A percentile compares a stretch with the other conserved stretches of the same genome.
phyloP scores from a whole-genome alignment of 1,284 basidiomycete species.

The Ustilago tritici region DNA sequence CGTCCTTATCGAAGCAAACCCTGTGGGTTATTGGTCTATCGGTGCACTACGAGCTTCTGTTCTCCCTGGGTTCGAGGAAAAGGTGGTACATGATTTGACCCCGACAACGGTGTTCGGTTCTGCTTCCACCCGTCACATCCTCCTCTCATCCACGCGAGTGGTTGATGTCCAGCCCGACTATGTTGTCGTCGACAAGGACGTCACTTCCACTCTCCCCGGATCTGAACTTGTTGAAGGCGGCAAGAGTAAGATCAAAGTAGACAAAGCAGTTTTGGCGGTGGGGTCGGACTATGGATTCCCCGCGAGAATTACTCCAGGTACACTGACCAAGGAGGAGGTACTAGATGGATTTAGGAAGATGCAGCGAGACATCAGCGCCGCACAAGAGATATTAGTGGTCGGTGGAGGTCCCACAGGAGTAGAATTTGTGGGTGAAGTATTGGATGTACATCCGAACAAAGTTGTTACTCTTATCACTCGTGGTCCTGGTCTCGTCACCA shows the following conservation, averaged over 20 bases:
- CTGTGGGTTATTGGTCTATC: constrained; percentile 69
- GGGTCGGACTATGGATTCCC: constrained; percentile 48
- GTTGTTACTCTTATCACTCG: constrained; percentile 69
- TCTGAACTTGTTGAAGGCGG: background rate
- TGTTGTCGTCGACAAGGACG: constrained; percentile 30
- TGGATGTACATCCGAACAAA: constrained; percentile 29
- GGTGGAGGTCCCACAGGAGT: constrained; percentile 71
- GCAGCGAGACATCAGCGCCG: constrained; percentile 36
- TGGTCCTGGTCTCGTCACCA: constrained; percentile 27
- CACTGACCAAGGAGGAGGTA: constrained; percentile 22
- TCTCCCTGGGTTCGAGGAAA: constrained; percentile 66
- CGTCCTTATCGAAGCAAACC: constrained; percentile 71
- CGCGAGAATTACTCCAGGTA: constrained; percentile 6
- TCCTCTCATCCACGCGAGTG: constrained; percentile 21
- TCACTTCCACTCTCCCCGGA: constrained; percentile 6
- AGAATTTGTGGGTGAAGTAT: constrained; percentile 71
- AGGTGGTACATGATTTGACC: constrained; percentile 35
- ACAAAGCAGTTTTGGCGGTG: constrained; percentile 36
- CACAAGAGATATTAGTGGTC: constrained; percentile 48
- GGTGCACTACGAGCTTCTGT: constrained; percentile 70
- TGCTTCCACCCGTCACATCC: constrained; percentile 31
- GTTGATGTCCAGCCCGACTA: constrained; percentile 19
- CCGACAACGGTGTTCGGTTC: constrained; percentile 23
- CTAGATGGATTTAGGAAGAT: constrained; percentile 24
- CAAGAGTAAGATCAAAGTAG: constrained; percentile 21